Evolutionary conservation across 2,329 filamentous ascomycete genomes (phyloP).

Genomic region (Hypomyces rosellus): DNA sequence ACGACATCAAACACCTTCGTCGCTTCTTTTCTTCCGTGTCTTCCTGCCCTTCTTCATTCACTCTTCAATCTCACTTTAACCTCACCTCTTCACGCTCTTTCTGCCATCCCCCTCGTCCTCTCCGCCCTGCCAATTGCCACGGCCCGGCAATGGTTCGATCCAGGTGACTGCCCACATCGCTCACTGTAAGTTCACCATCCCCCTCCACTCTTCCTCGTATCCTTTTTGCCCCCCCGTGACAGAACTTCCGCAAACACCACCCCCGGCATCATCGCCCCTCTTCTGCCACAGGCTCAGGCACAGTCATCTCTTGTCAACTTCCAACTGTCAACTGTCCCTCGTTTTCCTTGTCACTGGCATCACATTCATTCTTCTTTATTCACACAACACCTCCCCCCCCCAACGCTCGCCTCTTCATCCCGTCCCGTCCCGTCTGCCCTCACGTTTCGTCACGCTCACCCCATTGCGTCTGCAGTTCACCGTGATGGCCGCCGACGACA

Average conservation of each 20-base stretch:
- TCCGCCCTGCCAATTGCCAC: constrained; percentile 27
- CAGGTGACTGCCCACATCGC: constrained; percentile 25
- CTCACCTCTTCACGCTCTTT: too few relatives aligned
- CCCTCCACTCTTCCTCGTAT: neutral
- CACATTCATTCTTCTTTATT: too few relatives aligned
- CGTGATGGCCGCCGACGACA: constrained; percentile 31
- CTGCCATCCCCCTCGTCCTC: constrained; percentile 8
- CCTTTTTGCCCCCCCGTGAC: neutral
- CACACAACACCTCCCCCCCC: too few relatives aligned
- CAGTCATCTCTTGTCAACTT: too few relatives aligned
- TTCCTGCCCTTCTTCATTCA: neutral
- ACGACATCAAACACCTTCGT: too few relatives aligned
- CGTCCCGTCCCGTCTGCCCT: constrained; percentile 1
- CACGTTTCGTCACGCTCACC: constrained; percentile 8
- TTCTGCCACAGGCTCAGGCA: too few relatives aligned
- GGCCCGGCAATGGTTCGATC: constrained; percentile 33
- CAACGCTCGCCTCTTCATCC: neutral
- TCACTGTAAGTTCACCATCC: constrained; percentile 18
- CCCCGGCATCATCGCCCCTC: too few relatives aligned
- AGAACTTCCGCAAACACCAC: neutral
- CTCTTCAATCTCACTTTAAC: too few relatives aligned
- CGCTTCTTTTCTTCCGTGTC: too few relatives aligned
- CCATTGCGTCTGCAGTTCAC: constrained; percentile 21
- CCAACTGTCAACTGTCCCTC: too few relatives aligned
- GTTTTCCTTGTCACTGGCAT: too few relatives aligned